phyloP scores from a whole-genome alignment of 768 basidiomycete genomes.

The Macrolepiota dolichaula region DNA sequence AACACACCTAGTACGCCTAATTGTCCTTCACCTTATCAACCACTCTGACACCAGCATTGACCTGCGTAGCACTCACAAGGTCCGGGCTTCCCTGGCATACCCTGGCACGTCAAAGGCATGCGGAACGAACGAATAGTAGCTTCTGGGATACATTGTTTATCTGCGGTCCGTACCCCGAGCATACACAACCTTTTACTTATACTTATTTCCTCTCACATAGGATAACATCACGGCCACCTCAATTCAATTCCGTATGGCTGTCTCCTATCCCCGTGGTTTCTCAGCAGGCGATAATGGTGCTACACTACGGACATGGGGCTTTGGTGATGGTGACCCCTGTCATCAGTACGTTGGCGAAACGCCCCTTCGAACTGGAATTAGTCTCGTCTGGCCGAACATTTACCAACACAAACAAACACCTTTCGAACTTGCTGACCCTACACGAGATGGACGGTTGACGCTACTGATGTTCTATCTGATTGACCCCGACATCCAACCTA shows the following conservation, averaged over 20 bases:
- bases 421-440: slow-evolving; percentile 36
- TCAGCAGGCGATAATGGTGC: slow-evolving; percentile 42
- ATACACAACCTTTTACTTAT: not conserved
- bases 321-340: slow-evolving; percentile 41
- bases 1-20: slow-evolving; percentile 35
- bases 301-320: slow-evolving; percentile 47
- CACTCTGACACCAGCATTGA: not conserved
- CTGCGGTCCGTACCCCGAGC: slow-evolving; percentile 28
- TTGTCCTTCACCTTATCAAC: not conserved
- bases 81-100: slow-evolving; percentile 28
- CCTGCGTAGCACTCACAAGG: slow-evolving; percentile 24
- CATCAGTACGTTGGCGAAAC: slow-evolving; percentile 45
- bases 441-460: slow-evolving; percentile 38
- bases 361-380: slow-evolving; percentile 31
- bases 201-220: slow-evolving; percentile 21
- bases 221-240: slow-evolving; percentile 37
- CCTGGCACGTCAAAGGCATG: slow-evolving; percentile 55
- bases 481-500: slow-evolving; percentile 38
- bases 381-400: slow-evolving; percentile 52
- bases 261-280: slow-evolving; percentile 42
- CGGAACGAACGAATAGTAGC: slow-evolving; percentile 48
- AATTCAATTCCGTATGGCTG: slow-evolving; percentile 49
- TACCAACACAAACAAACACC: slow-evolving; percentile 45
- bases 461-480: slow-evolving; percentile 46
- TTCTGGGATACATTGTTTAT: slow-evolving; percentile 37